A percentile compares a stretch with the other conserved stretches of the same genome.
phyloP scores from a whole-genome alignment of 768 basidiomycete species.

The Boletus sensibilis region DNA sequence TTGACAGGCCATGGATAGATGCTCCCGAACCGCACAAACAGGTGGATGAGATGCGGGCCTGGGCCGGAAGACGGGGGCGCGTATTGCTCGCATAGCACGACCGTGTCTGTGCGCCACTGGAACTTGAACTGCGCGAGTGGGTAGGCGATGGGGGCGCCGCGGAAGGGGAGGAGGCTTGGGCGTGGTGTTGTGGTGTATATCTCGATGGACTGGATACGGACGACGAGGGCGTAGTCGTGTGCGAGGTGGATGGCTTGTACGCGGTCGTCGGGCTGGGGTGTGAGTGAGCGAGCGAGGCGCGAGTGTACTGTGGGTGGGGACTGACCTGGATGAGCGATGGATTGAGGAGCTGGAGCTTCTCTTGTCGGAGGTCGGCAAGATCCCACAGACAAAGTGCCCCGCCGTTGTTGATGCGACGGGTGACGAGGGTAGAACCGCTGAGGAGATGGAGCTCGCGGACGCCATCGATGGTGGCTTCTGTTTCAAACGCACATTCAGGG shows the following conservation, averaged over 20 bases:
- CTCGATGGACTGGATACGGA: constrained; percentile 43
- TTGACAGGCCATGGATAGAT: constrained; percentile 69
- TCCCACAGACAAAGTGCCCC: constrained; percentile 39
- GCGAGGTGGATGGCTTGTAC: constrained; percentile 44
- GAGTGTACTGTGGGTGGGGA: background rate
- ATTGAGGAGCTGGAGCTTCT: constrained; percentile 38
- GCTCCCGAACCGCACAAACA: constrained; percentile 60
- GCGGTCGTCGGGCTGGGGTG: constrained; percentile 34
- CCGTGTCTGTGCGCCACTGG: constrained; percentile 58
- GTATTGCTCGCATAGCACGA: constrained; percentile 39
- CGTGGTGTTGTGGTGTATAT: constrained; percentile 39
- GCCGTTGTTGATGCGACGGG: constrained; percentile 29
- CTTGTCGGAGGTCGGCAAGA: constrained; percentile 29
- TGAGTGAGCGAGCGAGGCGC: background rate
- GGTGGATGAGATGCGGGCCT: constrained; percentile 37
- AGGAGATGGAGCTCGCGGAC: constrained; percentile 37
- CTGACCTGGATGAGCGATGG: constrained; percentile 33
- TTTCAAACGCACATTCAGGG: constrained; percentile 39
- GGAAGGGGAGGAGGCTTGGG: constrained; percentile 14
- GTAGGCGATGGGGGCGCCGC: constrained; percentile 30
- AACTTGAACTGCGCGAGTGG: constrained; percentile 49
- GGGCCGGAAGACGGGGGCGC: background rate
- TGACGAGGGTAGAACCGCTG: constrained; percentile 38
- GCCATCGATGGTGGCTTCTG: constrained; percentile 32
- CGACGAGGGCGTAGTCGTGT: constrained; percentile 44